Evolutionary conservation across 2,329 filamentous ascomycete genomes (phyloP), one percentile per base, ranked within the genome.

Genomic region (Fusarium citri): DNA sequence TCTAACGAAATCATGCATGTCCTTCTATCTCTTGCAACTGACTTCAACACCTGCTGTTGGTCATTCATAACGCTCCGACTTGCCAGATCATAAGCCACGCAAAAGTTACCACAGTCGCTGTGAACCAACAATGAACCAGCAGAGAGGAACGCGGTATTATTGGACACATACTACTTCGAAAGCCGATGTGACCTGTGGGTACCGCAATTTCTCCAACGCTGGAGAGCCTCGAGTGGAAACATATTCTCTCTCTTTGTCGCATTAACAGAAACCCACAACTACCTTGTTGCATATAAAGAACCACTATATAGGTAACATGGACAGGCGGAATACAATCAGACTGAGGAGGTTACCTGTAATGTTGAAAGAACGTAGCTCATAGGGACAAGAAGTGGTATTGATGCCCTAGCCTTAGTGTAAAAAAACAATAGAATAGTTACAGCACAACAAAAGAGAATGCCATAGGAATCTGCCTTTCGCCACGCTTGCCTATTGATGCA

Each of bases 391-490:
- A 45, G 41, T 45, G 34, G 63, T 56, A 46, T 65, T 48, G 50
- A 28, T 55, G 50, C 54, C 64, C 50, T 55, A 47, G 26, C 37
- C 53, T 61, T 31, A 40, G 69, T 26, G 22, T 28, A 37, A 55
- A 61, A 61, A 46, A 45, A 55, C 34, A 31, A 71, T 37, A 60
- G 45, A 55, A 25, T 65, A 55, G 60, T 49, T 66, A 70, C 46
- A 72, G 46, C 61, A 58, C 31, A 59, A 67, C 46, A 60, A 37
- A 65, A 62, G 59, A 71, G 54, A 71, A 75, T 68, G 71, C 67
- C 67, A 71, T 75, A 63, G 65, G 66, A 66, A 70, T 66, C 60
- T 64, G 63, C 62, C 68, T 61, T 72, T 75, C 72, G 70, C 73
- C 66, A 55, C 68, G 68, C 72, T 59, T 66, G 58, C 61, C 69